These are phyloP conservation scores for Annulohypoxylon stygium DNA, from an alignment of 495 filamentous ascomycete species.

Conservation along the genomic window DNA sequence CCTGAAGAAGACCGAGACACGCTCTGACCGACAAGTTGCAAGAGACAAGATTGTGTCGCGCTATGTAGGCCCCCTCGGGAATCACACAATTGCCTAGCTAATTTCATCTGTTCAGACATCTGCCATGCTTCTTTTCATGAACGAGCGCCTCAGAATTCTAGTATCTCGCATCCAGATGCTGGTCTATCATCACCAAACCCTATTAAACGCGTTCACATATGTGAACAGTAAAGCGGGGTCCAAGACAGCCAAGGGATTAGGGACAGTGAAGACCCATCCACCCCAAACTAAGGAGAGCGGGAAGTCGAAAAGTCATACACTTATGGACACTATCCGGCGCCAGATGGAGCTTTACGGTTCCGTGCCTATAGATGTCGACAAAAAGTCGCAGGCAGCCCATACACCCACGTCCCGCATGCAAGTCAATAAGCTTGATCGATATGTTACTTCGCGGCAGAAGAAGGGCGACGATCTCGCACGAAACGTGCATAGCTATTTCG, in stretches of 20 bases:
- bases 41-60: slow-evolving; percentile 32
- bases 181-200: slow-evolving; percentile 42
- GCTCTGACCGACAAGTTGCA: slow-evolving; percentile 26
- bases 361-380: slow-evolving; percentile 31
- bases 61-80: slow-evolving; percentile 38
- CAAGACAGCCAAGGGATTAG: not conserved
- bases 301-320: slow-evolving; percentile 9
- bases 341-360: slow-evolving; percentile 49
- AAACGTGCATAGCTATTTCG: slow-evolving; percentile 45
- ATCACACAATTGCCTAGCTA: not conserved
- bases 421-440: slow-evolving; percentile 38
- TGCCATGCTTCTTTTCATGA: slow-evolving; percentile 47
- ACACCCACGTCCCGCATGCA: slow-evolving; percentile 14
- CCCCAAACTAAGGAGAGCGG: not conserved
- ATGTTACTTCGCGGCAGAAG: slow-evolving; percentile 37
- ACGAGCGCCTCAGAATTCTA: slow-evolving; percentile 42
- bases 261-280: not conserved
- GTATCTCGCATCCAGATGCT: slow-evolving; percentile 40
- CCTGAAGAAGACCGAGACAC: slow-evolving; percentile 24
- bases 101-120: slow-evolving; percentile 39
- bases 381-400: not conserved
- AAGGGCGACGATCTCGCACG: slow-evolving; percentile 46
- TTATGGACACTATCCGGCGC: slow-evolving; percentile 33
- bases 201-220: slow-evolving; percentile 26
- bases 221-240: slow-evolving; percentile 18